These are phyloP conservation scores for Papiliotrema fonsecae DNA, from an alignment of 1,284 basidiomycete genomes.

Conservation along the genomic window DNA sequence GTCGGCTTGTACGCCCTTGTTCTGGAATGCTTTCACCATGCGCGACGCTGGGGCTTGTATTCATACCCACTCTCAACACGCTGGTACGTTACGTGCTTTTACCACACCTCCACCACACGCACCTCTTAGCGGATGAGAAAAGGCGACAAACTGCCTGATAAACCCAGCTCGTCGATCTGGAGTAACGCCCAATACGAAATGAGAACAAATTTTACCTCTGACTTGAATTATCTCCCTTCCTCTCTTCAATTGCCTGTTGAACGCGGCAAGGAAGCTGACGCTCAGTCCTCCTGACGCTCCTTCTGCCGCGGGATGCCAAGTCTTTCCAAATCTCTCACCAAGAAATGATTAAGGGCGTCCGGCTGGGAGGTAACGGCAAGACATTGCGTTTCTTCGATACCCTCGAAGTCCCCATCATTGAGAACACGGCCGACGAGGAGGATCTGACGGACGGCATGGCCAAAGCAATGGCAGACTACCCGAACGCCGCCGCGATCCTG, in stretches of 20 bases:
- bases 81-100: slow-evolving; percentile 43
- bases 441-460: slow-evolving; percentile 81
- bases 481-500: slow-evolving; percentile 70
- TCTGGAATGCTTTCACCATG: slow-evolving; percentile 81
- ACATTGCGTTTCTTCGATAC: slow-evolving; percentile 76
- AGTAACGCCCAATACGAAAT: too few species aligned
- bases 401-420: slow-evolving; percentile 77
- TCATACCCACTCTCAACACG: slow-evolving; percentile 80
- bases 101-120: too few species aligned
- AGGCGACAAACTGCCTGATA: too few species aligned
- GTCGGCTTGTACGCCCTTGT: slow-evolving; percentile 78
- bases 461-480: slow-evolving; percentile 70
- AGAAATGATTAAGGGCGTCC: slow-evolving; percentile 83
- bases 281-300: slow-evolving; percentile 69
- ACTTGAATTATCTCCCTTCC: too few species aligned
- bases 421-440: slow-evolving; percentile 81
- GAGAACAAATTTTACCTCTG: too few species aligned
- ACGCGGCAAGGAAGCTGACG: background rate
- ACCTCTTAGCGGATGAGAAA: too few species aligned
- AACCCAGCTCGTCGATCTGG: too few species aligned
- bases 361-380: slow-evolving; percentile 64
- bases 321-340: slow-evolving; percentile 72
- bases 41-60: slow-evolving; percentile 74
- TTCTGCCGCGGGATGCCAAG: slow-evolving; percentile 57
- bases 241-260: background rate